Evolutionary conservation across 225 moss, liverwort and hornwort species (phyloP).

Genomic region (Lunularia cruciata): DNA sequence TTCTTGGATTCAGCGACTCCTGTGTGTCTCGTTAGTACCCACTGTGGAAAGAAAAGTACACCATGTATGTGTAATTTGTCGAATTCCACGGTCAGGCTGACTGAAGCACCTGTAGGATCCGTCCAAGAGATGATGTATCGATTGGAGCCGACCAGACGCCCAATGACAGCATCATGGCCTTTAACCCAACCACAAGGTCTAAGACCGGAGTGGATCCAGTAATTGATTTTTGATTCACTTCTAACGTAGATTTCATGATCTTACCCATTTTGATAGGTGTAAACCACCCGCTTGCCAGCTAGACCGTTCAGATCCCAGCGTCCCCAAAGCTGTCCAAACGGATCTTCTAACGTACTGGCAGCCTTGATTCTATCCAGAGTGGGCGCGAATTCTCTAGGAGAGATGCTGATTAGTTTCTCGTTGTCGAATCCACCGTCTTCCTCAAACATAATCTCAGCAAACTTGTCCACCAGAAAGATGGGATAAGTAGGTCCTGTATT

Average conservation of each 20-base stretch:
- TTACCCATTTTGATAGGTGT: no score
- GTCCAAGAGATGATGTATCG: slow-evolving; percentile 1
- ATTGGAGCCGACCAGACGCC: not conserved
- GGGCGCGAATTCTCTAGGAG: slow-evolving; percentile 1
- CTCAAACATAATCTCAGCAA: not conserved
- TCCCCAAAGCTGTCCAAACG: not conserved
- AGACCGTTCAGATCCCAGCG: not conserved
- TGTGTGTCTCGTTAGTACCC: not conserved
- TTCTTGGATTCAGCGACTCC: no score
- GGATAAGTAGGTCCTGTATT: slow-evolving; percentile 12
- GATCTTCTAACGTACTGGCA: not conserved
- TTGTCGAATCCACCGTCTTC: not conserved
- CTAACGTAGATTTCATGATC: no score
- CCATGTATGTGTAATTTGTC: not conserved
- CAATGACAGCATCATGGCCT: no score
- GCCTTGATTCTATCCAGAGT: not conserved
- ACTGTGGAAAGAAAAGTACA: not conserved
- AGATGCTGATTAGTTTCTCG: not conserved
- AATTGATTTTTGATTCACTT: no score
- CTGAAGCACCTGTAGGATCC: not conserved
- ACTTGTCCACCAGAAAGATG: slow-evolving; percentile 5
- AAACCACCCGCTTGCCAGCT: not conserved
- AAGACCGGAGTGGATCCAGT: no score
- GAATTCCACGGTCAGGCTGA: slow-evolving; percentile 4
- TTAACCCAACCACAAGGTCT: no score